A percentile compares a stretch with the other conserved stretches of the same genome.
These are phyloP conservation scores for Aspergillus ochraceoroseus DNA, from an alignment of 2,329 filamentous ascomycete genomes.

Conservation along the genomic window DNA sequence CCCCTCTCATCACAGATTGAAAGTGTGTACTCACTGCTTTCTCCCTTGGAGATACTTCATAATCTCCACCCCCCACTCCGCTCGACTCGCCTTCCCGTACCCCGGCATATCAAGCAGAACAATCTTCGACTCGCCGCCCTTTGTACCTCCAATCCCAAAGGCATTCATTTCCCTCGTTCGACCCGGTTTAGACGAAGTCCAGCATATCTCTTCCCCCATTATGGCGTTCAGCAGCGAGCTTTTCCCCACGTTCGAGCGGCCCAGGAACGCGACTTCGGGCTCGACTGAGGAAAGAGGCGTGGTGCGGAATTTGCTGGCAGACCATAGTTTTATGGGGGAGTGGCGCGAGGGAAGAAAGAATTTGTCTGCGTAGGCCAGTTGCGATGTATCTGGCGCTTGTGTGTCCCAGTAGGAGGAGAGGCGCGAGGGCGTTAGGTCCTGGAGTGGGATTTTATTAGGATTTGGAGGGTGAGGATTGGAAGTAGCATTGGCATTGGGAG, in stretches of 20 bases:
- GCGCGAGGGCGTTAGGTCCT: constrained; percentile 31
- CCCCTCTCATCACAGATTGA: neutral
- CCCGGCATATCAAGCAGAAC: constrained; percentile 67
- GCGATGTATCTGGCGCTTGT: constrained; percentile 38
- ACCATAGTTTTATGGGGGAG: constrained; percentile 55
- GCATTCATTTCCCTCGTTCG: constrained; percentile 63
- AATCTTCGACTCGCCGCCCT: constrained; percentile 44
- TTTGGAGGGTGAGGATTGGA: constrained; percentile 13
- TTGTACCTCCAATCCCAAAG: constrained; percentile 55
- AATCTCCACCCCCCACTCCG: constrained; percentile 62
- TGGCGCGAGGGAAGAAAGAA: constrained; percentile 47
- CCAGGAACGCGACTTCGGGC: constrained; percentile 63
- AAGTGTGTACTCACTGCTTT: constrained; percentile 50
- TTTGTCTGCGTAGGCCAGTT: constrained; percentile 45
- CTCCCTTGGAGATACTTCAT: constrained; percentile 62
- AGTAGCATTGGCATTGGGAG: too few relatives aligned
- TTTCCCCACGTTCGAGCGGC: constrained; percentile 67
- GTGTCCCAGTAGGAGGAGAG: constrained; percentile 52
- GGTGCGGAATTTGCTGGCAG: constrained; percentile 55
- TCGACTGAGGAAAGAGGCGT: constrained; percentile 51
- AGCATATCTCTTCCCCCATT: constrained; percentile 49
- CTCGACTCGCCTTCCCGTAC: constrained; percentile 59
- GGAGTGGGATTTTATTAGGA: constrained; percentile 28
- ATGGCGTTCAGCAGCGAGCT: constrained; percentile 62
- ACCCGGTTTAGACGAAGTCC: constrained; percentile 57